Evolutionary conservation across 1,139 yeast genomes (phyloP).

Genomic region (Hemisphaericaspora subhashii): DNA sequence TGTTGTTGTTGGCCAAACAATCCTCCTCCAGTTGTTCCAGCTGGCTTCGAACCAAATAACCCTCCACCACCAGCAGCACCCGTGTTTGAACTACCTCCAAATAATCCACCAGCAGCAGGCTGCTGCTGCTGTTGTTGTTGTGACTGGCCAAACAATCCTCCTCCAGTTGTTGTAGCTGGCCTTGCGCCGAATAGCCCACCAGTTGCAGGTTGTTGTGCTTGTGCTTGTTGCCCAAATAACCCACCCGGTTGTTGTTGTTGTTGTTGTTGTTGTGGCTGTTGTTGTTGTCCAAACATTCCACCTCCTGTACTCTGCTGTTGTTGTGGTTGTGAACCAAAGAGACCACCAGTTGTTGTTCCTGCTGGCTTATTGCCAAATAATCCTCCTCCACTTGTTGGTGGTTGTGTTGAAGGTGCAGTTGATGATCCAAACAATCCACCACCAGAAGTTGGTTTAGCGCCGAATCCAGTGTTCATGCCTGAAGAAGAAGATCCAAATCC

Average conservation of each 20-base stretch:
- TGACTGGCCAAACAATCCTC: slow-evolving; percentile 12
- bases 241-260: slow-evolving; percentile 15
- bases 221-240: slow-evolving; percentile 14
- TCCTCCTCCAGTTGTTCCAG: slow-evolving; percentile 12
- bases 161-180: slow-evolving; percentile 5
- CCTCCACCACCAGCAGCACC: slow-evolving; percentile 21
- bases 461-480: slow-evolving; percentile 19
- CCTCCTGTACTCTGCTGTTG: slow-evolving; percentile 7
- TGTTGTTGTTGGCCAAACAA: slow-evolving; percentile 14
- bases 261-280: slow-evolving; percentile 9
- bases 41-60: slow-evolving; percentile 17
- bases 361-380: slow-evolving; percentile 18
- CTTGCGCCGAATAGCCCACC: slow-evolving; percentile 19
- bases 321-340: slow-evolving; percentile 18
- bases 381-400: slow-evolving; percentile 14
- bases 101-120: slow-evolving; percentile 22
- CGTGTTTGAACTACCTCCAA: slow-evolving; percentile 19
- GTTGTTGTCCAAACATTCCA: slow-evolving; percentile 14
- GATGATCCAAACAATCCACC: slow-evolving; percentile 23
- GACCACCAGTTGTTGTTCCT: slow-evolving; percentile 20
- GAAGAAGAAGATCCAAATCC: slow-evolving; percentile 19
- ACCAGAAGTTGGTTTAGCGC: slow-evolving; percentile 19
- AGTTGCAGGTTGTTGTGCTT: slow-evolving; percentile 9
- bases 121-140: slow-evolving; percentile 7
- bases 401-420: background rate